A percentile compares a stretch with the other conserved stretches of the same genome.
These are phyloP conservation scores for Vitis rupestris DNA, from an alignment of 164 flowering plant genomes.

Conservation along the genomic window DNA sequence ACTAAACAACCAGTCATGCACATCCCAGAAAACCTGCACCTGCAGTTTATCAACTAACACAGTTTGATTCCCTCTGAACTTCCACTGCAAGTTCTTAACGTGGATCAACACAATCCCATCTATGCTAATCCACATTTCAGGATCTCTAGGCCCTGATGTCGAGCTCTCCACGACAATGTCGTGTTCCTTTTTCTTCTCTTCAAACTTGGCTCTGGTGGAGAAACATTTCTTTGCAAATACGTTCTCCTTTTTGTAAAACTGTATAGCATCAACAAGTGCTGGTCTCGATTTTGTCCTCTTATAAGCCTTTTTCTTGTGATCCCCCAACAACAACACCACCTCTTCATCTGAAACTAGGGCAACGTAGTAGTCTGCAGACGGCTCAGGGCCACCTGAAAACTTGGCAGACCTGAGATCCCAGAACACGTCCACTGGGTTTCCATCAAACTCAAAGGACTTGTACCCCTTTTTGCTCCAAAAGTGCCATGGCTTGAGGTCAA, in stretches of 20 bases:
- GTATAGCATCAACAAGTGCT: slow-evolving; percentile 54
- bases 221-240: slow-evolving; percentile 77
- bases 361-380: slow-evolving; percentile 63
- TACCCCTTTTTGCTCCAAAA: slow-evolving; percentile 91
- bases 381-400: slow-evolving; percentile 68
- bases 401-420: slow-evolving; percentile 90
- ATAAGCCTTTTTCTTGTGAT: slow-evolving; percentile 76
- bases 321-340: slow-evolving; percentile 78
- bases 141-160: slow-evolving; percentile 47
- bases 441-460: slow-evolving; percentile 71
- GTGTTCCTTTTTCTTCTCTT: slow-evolving; percentile 50
- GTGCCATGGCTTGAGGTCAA: slow-evolving; percentile 93
- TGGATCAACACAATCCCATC: slow-evolving; percentile 57
- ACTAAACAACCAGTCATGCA: slow-evolving; percentile 64
- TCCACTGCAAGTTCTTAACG: slow-evolving; percentile 63
- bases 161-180: slow-evolving; percentile 83
- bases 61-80: slow-evolving; percentile 62
- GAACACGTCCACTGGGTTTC: slow-evolving; percentile 49
- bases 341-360: slow-evolving; percentile 78
- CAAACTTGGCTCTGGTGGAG: slow-evolving; percentile 69
- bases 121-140: slow-evolving; percentile 62
- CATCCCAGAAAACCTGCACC: slow-evolving; percentile 67
- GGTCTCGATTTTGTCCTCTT: slow-evolving; percentile 76
- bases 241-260: slow-evolving; percentile 64
- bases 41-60: slow-evolving; percentile 40